These are phyloP conservation scores for Colletotrichum eremochloae DNA, from an alignment of 2,329 filamentous ascomycete genomes.

Conservation along the genomic window DNA sequence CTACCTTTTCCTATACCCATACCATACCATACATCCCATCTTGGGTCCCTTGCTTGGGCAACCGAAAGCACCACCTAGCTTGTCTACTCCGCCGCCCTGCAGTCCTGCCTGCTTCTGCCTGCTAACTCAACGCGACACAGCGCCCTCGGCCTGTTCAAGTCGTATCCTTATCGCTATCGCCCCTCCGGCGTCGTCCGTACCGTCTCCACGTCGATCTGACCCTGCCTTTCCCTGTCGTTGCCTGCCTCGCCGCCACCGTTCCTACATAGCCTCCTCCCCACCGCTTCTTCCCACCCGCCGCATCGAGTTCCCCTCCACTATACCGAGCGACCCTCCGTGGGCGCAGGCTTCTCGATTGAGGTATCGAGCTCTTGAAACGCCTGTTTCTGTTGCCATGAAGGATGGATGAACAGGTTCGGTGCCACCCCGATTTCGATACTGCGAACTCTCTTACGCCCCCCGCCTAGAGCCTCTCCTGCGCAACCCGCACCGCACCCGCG, in stretches of 20 bases:
- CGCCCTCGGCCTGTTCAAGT: slow-evolving; percentile 25
- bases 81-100: slow-evolving; percentile 19
- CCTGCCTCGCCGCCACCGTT: slow-evolving; percentile 24
- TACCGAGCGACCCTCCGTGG: not conserved
- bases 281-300: slow-evolving; percentile 3
- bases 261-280: slow-evolving; percentile 8
- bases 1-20: not conserved
- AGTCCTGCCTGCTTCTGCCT: slow-evolving; percentile 15
- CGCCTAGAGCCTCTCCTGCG: slow-evolving; percentile 25
- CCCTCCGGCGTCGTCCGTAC: not conserved
- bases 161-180: not conserved
- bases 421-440: slow-evolving; percentile 37
- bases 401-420: slow-evolving; percentile 42
- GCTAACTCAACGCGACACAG: not conserved
- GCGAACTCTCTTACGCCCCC: slow-evolving; percentile 20
- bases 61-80: slow-evolving; percentile 38
- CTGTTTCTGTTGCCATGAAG: slow-evolving; percentile 35
- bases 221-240: slow-evolving; percentile 22
- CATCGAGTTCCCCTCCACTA: slow-evolving; percentile 14
- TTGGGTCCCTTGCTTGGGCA: slow-evolving; percentile 14
- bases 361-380: slow-evolving; percentile 10
- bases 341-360: slow-evolving; percentile 15
- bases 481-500: not conserved
- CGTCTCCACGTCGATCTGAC: slow-evolving; percentile 30
- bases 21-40: not conserved